These are phyloP conservation scores for Camelina hispida DNA, from an alignment of 345 rosid genomes.

Conservation along the genomic window DNA sequence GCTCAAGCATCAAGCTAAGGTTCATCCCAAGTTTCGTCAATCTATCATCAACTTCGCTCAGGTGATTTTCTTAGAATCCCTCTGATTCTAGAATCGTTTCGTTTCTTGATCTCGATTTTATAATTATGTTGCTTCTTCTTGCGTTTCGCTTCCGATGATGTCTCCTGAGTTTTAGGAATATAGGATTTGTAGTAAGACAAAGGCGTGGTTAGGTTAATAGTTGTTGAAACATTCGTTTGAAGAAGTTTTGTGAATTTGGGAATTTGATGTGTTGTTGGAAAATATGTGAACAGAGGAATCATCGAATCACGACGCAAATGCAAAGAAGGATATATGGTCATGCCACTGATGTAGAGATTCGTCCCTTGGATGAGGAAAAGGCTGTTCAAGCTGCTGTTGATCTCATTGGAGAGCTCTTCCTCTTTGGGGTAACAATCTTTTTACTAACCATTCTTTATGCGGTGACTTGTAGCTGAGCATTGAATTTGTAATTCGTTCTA, in stretches of 20 bases:
- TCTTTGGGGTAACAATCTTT: constrained; percentile 63
- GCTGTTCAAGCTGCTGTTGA: constrained; percentile 98
- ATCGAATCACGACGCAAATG: constrained; percentile 69
- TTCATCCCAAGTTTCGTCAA: constrained; percentile 78
- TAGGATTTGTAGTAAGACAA: neutral
- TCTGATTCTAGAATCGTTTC: neutral
- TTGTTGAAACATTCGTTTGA: neutral
- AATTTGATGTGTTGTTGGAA: constrained; percentile 10
- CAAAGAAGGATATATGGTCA: constrained; percentile 83
- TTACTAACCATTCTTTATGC: neutral
- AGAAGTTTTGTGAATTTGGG: neutral
- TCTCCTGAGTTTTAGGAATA: neutral
- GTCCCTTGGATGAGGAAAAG: constrained; percentile 88
- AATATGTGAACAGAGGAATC: constrained; percentile 62
- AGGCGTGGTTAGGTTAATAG: neutral
- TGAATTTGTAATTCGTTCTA: neutral
- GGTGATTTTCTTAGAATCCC: constrained; percentile 45
- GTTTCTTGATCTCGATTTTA: constrained; percentile 1
- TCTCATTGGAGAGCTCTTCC: constrained; percentile 83
- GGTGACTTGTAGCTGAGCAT: neutral
- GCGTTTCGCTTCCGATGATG: neutral
- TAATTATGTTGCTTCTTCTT: neutral
- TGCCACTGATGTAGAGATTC: constrained; percentile 83
- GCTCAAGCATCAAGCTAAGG: constrained; percentile 82
- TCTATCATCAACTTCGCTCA: constrained; percentile 74